These are phyloP conservation scores for Endocalyx cinctus DNA, from an alignment of 2,329 filamentous ascomycete genomes.

Conservation along the genomic window DNA sequence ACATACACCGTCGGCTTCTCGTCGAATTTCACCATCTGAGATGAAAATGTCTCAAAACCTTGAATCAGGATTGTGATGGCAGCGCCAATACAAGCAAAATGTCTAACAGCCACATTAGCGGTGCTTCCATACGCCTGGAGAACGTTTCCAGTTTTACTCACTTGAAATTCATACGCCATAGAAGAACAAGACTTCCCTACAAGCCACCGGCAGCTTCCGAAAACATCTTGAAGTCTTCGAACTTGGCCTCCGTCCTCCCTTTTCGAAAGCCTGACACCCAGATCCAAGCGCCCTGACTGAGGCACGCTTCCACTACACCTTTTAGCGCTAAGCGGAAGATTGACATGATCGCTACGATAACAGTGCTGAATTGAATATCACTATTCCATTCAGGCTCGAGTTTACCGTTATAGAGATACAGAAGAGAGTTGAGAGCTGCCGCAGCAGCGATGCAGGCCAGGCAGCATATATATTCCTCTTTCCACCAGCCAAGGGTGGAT, in stretches of 20 bases:
- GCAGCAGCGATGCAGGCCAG: conserved; percentile 24
- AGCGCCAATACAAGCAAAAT: conserved; percentile 34
- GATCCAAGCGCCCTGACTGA: conserved; percentile 36
- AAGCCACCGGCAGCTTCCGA: conserved; percentile 33
- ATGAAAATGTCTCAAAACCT: conserved; percentile 35
- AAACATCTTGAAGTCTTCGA: conserved; percentile 36
- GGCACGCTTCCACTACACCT: conserved; percentile 29
- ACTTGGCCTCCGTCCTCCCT: conserved; percentile 24
- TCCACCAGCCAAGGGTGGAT: conserved; percentile 31
- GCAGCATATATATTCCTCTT: conserved; percentile 31
- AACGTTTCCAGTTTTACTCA: conserved; percentile 11
- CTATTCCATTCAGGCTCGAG: conserved; percentile 24
- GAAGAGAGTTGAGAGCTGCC: conserved; percentile 21
- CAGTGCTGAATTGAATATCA: conserved; percentile 28
- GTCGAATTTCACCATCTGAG: conserved; percentile 32
- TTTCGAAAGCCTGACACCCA: conserved; percentile 32
- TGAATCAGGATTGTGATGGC: conserved; percentile 30
- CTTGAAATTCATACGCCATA: conserved; percentile 32
- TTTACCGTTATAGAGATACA: conserved; percentile 26
- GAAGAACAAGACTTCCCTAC: conserved; percentile 28
- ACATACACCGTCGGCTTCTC: conserved; percentile 18
- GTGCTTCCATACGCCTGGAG: no score
- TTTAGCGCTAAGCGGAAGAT: conserved; percentile 31
- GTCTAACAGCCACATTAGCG: no score
- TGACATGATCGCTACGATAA: conserved; percentile 33